Conservation (phyloP, 768 basidiomycete species). For the Boletus eberwhitei region DNA sequence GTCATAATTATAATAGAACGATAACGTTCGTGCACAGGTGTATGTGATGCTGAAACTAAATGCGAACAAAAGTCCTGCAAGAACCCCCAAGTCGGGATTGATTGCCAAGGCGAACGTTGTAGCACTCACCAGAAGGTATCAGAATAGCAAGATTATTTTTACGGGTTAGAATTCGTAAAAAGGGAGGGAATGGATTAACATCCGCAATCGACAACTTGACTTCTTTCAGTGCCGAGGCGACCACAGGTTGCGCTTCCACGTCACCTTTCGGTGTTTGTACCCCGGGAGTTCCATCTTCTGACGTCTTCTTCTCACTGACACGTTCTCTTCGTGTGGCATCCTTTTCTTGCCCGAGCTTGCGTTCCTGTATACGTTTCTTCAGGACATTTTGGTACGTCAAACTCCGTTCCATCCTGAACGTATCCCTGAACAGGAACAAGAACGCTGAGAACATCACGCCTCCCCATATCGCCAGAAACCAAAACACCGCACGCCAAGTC, state of each 20-base stretch:
- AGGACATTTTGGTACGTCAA: constrained; percentile 71
- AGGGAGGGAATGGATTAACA: constrained; percentile 68
- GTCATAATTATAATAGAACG: constrained; percentile 59
- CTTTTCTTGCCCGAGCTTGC: constrained; percentile 16
- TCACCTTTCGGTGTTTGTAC: constrained; percentile 17
- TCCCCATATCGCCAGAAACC: constrained; percentile 71
- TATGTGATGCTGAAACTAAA: constrained; percentile 70
- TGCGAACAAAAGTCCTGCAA: constrained; percentile 63
- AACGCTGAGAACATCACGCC: constrained; percentile 55
- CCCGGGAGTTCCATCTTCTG: background rate
- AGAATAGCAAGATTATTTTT: constrained; percentile 69
- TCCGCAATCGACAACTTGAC: constrained; percentile 63
- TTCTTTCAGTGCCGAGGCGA: constrained; percentile 18
- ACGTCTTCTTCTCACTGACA: constrained; percentile 4
- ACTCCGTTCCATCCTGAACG: constrained; percentile 81
- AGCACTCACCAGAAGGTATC: constrained; percentile 28
- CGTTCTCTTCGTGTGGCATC: constrained; percentile 1
- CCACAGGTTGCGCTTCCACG: constrained; percentile 21
- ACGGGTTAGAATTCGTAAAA: constrained; percentile 54
- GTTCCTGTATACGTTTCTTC: constrained; percentile 37
- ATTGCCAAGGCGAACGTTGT: background rate
- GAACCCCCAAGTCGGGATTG: background rate
- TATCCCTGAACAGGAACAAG: constrained; percentile 74
- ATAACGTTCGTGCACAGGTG: constrained; percentile 71
- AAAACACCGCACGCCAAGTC: constrained; percentile 82